phyloP scores from a whole-genome alignment of 2,329 filamentous ascomycete species.

The Emericellopsis atlantica region DNA sequence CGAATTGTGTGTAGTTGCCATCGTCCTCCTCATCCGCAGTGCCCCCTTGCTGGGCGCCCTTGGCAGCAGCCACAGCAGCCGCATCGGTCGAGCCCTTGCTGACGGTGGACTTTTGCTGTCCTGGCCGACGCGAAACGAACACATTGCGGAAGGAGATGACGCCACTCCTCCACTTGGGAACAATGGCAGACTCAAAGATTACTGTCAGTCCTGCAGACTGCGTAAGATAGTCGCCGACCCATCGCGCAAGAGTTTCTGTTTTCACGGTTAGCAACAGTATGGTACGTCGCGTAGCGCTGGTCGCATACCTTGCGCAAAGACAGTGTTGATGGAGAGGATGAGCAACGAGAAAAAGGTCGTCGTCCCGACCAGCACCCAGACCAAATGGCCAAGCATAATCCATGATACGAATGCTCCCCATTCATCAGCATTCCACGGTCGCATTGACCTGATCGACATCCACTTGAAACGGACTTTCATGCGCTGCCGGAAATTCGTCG shows the following conservation, averaged over 20 bases:
- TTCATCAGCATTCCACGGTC: constrained; percentile 92
- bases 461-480: constrained; percentile 91
- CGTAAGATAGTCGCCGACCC: constrained; percentile 92
- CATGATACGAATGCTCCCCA: constrained; percentile 91
- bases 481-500: constrained; percentile 85
- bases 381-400: constrained; percentile 84
- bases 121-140: constrained; percentile 83
- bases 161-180: constrained; percentile 88
- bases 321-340: constrained; percentile 87
- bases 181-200: constrained; percentile 94
- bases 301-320: constrained; percentile 73
- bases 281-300: neutral
- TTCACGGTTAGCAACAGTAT: constrained; percentile 7
- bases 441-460: constrained; percentile 86
- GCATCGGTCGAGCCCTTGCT: constrained; percentile 86
- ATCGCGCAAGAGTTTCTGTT: constrained; percentile 77
- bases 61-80: constrained; percentile 73
- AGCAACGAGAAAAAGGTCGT: constrained; percentile 92
- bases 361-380: constrained; percentile 93
- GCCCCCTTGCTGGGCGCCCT: constrained; percentile 33
- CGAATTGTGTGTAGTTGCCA: constrained; percentile 95
- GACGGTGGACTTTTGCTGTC: constrained; percentile 68
- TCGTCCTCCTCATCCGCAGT: constrained; percentile 49
- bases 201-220: constrained; percentile 87
- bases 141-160: constrained; percentile 96